A percentile compares a stretch with the other conserved stretches of the same genome.
Conservation (phyloP, 106 monocot species). For the Allium cepa region DNA sequence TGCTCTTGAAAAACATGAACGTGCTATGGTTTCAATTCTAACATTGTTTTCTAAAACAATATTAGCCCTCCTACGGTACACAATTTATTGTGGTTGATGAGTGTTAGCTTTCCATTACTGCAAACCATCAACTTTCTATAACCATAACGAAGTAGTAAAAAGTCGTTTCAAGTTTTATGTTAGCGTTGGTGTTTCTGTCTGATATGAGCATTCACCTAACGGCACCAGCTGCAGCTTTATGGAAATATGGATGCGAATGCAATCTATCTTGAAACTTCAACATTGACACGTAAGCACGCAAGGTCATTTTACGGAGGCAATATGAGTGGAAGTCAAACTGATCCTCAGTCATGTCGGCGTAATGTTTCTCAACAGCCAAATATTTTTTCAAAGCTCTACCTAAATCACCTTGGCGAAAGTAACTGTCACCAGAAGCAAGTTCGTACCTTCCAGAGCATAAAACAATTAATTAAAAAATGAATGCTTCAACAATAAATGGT, state of each 20-base stretch:
- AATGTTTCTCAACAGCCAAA: slow-evolving; percentile 96
- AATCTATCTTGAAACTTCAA: slow-evolving; percentile 90
- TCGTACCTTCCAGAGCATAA: slow-evolving; percentile 60
- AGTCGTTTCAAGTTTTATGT: no score
- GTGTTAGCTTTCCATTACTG: no score
- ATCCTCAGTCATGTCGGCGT: slow-evolving; percentile 93
- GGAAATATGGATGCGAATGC: slow-evolving; percentile 89
- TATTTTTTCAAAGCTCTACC: slow-evolving; percentile 88
- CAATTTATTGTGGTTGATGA: no score
- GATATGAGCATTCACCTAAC: slow-evolving; percentile 44
- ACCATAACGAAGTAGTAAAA: no score
- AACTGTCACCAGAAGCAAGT: slow-evolving; percentile 93
- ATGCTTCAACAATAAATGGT: neutral
- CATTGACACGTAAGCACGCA: slow-evolving; percentile 91
- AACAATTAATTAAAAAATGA: slow-evolving; percentile 9
- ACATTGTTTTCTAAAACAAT: no score
- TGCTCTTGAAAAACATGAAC: no score
- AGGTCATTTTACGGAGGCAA: slow-evolving; percentile 96
- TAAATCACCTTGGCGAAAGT: slow-evolving; percentile 84
- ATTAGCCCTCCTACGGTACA: no score
- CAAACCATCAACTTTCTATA: no score
- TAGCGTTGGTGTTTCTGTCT: no score
- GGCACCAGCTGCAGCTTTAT: slow-evolving; percentile 90
- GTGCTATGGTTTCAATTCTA: no score
- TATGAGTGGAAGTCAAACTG: slow-evolving; percentile 99